A percentile compares a stretch with the other conserved stretches of the same genome.
Conservation (phyloP, 108 stramenopile species). For the Stephanodiscus minutulus region DNA sequence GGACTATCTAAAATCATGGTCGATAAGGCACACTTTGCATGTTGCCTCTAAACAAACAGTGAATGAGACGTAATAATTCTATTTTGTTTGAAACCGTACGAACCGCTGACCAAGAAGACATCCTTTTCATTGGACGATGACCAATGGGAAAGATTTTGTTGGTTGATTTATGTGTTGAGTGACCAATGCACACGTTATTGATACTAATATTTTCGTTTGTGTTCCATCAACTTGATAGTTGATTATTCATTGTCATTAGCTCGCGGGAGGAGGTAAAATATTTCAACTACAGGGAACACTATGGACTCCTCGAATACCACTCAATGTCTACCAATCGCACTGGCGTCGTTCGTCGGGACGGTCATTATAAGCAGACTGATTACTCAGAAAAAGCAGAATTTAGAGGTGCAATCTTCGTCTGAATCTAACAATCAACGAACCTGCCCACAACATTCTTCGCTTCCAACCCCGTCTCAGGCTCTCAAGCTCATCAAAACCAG, state of each 20-base stretch:
- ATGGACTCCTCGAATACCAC: slow-evolving; percentile 1
- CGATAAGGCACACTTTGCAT: slow-evolving; percentile 54
- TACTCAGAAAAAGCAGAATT: neutral
- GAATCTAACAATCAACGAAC: neutral
- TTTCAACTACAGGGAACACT: neutral
- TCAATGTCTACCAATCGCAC: neutral
- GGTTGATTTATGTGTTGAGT: neutral
- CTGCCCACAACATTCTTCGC: neutral
- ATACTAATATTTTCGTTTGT: neutral
- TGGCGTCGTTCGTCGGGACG: slow-evolving; percentile 3
- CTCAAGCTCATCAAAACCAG: slow-evolving; percentile 26
- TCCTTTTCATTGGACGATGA: slow-evolving; percentile 35
- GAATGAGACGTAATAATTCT: slow-evolving; percentile 31
- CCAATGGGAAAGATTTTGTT: slow-evolving; percentile 13
- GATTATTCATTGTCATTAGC: neutral
- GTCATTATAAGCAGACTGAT: slow-evolving; percentile 3
- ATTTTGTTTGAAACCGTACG: neutral
- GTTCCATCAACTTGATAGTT: neutral
- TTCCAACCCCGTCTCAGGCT: slow-evolving; percentile 14
- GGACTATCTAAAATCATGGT: slow-evolving; percentile 56
- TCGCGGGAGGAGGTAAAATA: neutral
- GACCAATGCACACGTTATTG: neutral
- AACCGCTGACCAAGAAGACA: neutral
- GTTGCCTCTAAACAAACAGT: slow-evolving; percentile 43
- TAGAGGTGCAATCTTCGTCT: neutral